Conservation (phyloP, 202 grass and related monocot genomes). For the Saccharum hybrid region DNA sequence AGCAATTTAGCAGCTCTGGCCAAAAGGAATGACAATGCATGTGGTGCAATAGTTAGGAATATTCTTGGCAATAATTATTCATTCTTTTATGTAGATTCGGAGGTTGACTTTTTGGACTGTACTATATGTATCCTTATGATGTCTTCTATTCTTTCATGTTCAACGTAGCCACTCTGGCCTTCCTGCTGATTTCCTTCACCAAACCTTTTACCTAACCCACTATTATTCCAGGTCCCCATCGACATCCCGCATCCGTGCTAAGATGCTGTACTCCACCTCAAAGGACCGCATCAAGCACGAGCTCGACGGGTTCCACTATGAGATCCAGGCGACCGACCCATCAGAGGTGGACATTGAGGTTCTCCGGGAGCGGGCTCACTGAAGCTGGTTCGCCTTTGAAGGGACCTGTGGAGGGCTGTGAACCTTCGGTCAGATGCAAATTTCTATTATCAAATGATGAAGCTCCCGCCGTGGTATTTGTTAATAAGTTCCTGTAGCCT, state of each 20-base stretch:
- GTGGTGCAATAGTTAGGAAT: conserved; percentile 13
- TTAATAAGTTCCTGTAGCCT: conserved; percentile 66
- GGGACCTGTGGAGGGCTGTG: conserved; percentile 13
- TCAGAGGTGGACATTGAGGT: conserved; percentile 75
- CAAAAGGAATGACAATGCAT: conserved; percentile 15
- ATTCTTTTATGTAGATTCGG: not conserved
- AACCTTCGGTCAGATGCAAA: conserved; percentile 38
- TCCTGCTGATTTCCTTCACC: not conserved
- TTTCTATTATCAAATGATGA: conserved; percentile 16
- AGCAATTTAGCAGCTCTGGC: conserved; percentile 18
- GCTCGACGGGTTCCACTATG: conserved; percentile 84
- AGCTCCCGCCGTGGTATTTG: conserved; percentile 39
- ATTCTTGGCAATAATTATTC: conserved; percentile 14
- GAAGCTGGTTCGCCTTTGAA: conserved; percentile 31
- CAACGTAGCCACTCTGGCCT: not conserved
- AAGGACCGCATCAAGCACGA: conserved; percentile 81
- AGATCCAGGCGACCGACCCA: conserved; percentile 86
- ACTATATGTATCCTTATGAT: not conserved
- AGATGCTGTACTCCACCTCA: conserved; percentile 87
- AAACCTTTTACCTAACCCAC: not conserved
- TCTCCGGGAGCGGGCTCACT: conserved; percentile 74
- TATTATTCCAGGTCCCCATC: conserved; percentile 68
- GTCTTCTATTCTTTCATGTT: not conserved
- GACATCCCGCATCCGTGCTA: conserved; percentile 79
- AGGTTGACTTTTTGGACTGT: not conserved